Base-by-base conservation (phyloP, 306 rosid genomes). In the Corylus avellana region DNA sequence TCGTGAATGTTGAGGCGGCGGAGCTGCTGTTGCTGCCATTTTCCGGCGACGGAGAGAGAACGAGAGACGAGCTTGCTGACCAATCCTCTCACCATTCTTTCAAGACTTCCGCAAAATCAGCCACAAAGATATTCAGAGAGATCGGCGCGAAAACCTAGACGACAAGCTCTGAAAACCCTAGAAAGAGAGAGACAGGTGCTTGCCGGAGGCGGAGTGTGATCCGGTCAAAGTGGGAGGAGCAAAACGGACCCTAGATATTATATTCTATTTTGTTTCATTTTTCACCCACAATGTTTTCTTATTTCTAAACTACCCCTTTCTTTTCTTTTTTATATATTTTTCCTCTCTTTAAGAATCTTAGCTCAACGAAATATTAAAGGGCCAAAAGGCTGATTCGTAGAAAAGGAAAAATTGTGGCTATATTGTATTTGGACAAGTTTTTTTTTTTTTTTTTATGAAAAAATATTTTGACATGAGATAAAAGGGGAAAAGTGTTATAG, bases 1-100 rank as follows among this genome's bases (percentile, higher is more conserved):
- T 96, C 99, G 82, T 95, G 99, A 83, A 95, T 85, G 89, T 93
- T 93, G 85, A 95, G 99, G 81, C 97, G 98, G 85, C 99, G 99
- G 88, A 95, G 97, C 87, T 95, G 99, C 77, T 96, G 90, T 61
- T 89, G 97, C 86, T 93, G 99, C 94, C 94, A 93, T 79, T 87
- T 91, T 4, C 98, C 99, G 74, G 98, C 96, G 82, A 93, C 71
- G 79, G 98, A 95, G 70, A 95, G 97, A 42, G 98, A 95, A 66
- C 98, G 93, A 71, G 94, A 91, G 67, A 87, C 86, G 76, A 95
- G 90, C 76, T 90, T 93, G 86, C 82, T 93, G 79, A 95, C 85
- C 74, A 84, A 77, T 55, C 97, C 97, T 66, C 99, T 87, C 78
- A 91, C 97, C 99, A 96, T 96, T 73, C 59, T 72, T 57, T 49